Percentiles rank a stretch among this genome's conserved stretches.
These are phyloP conservation scores for Candida labiduridarum DNA, from an alignment of 1,139 yeast species.

Conservation along the genomic window DNA sequence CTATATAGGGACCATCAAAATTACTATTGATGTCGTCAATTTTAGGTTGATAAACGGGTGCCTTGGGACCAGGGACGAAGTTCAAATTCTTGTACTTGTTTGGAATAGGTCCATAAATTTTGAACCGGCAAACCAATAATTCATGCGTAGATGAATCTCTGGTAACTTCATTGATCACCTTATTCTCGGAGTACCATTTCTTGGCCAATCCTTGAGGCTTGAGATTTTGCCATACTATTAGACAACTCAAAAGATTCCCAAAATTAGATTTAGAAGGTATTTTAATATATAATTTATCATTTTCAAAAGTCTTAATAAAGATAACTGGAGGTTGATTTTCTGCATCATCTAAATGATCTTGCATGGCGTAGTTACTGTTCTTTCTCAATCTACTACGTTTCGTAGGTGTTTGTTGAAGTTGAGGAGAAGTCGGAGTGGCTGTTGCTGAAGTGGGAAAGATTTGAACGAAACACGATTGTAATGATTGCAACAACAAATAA, in stretches of 20 bases:
- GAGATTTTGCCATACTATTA: conserved; percentile 67
- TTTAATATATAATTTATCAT: conserved; percentile 49
- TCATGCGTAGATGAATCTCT: conserved; percentile 29
- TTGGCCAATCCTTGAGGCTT: conserved; percentile 59
- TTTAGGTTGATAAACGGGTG: conserved; percentile 44
- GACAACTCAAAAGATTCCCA: conserved; percentile 49
- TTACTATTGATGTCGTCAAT: conserved; percentile 14
- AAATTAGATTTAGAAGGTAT: conserved; percentile 48
- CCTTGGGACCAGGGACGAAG: conserved; percentile 45
- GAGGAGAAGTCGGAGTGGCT: background rate
- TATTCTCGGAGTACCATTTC: conserved; percentile 54
- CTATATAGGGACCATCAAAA: conserved; percentile 4
- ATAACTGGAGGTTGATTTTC: conserved; percentile 45
- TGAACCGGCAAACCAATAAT: conserved; percentile 64
- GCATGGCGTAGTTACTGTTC: background rate
- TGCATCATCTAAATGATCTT: background rate
- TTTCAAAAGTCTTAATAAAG: conserved; percentile 48
- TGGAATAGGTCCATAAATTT: conserved; percentile 64
- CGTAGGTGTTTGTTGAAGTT: conserved; percentile 9
- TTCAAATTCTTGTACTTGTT: conserved; percentile 44
- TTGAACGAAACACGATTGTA: conserved; percentile 48
- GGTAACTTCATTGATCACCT: conserved; percentile 24
- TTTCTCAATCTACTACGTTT: conserved; percentile 3
- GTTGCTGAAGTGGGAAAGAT: conserved; percentile 27
- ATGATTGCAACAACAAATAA: conserved; percentile 32